Conservation (phyloP, 352 stramenopile species). For the Globisporangium middletonii region DNA sequence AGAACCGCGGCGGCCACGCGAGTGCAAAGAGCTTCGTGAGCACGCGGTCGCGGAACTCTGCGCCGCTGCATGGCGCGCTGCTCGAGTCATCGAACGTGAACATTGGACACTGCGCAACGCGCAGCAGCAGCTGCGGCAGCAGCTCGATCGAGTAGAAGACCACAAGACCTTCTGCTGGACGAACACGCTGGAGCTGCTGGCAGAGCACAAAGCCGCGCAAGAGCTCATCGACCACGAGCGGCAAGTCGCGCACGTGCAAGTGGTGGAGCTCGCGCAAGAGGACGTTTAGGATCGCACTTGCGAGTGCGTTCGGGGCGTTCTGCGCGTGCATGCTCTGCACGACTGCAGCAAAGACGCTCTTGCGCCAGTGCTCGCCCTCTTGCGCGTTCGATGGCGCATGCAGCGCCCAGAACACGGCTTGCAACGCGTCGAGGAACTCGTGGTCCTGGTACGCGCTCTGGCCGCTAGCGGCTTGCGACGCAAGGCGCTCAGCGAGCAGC, state of each 20-base stretch:
- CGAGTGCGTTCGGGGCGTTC: conserved; percentile 18
- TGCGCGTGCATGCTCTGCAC: conserved; percentile 25
- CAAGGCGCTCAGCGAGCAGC: conserved; percentile 16
- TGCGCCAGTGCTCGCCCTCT: conserved; percentile 21
- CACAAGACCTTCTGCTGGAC: conserved; percentile 16
- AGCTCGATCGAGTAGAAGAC: conserved; percentile 42
- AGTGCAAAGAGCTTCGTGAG: conserved; percentile 30
- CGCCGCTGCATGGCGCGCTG: conserved; percentile 19
- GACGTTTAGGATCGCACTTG: conserved; percentile 13
- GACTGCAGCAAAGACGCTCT: conserved; percentile 15
- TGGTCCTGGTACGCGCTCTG: conserved; percentile 27
- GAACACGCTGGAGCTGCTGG: conserved; percentile 18
- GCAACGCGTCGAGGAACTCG: conserved; percentile 24
- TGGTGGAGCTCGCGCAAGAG: conserved; percentile 34
- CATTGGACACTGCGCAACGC: conserved; percentile 20
- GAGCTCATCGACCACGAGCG: conserved; percentile 23
- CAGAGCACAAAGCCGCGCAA: conserved; percentile 22
- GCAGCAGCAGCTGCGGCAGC: conserved; percentile 34
- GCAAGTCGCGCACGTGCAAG: conserved; percentile 22
- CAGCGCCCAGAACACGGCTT: conserved; percentile 35
- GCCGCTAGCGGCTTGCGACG: conserved; percentile 14
- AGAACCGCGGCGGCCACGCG: conserved; percentile 36
- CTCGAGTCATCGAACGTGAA: conserved; percentile 17
- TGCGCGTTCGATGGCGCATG: conserved; percentile 6
- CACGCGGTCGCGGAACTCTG: conserved; percentile 21